These are phyloP conservation scores for Pezicula neosporulosa DNA, from an alignment of 2,329 filamentous ascomycete species.

Conservation along the genomic window DNA sequence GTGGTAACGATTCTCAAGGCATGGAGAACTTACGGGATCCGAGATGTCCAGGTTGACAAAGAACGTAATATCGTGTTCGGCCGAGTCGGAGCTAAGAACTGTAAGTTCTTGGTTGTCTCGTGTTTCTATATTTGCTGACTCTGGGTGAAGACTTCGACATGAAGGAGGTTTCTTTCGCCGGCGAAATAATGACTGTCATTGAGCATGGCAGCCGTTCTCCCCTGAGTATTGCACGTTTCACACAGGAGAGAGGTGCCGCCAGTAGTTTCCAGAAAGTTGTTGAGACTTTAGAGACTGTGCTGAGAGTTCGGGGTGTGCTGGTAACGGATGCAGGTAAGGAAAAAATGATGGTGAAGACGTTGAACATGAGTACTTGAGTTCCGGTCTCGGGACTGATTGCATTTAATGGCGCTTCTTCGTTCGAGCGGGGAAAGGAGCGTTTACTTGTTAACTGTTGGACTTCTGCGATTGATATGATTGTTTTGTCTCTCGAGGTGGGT, in stretches of 20 bases:
- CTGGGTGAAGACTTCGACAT: constrained; percentile 64
- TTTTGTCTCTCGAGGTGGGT: too few species aligned
- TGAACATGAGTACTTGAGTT: constrained; percentile 25
- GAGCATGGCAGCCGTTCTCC: constrained; percentile 76
- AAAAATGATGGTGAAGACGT: constrained; percentile 71
- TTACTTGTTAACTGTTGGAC: too few species aligned
- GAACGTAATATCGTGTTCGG: constrained; percentile 76
- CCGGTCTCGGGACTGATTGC: too few species aligned
- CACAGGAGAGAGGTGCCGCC: constrained; percentile 86
- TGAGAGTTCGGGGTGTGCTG: constrained; percentile 62
- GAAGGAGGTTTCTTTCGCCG: constrained; percentile 83
- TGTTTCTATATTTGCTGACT: constrained; percentile 15
- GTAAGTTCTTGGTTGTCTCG: constrained; percentile 48
- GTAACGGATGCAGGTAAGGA: constrained; percentile 64
- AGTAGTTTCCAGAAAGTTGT: constrained; percentile 84
- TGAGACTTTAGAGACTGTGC: constrained; percentile 68
- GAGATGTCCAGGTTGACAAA: constrained; percentile 76
- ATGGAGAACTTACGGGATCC: constrained; percentile 80
- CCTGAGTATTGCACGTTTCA: constrained; percentile 79
- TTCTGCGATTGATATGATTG: too few species aligned
- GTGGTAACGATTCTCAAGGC: constrained; percentile 20
- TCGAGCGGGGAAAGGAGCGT: too few species aligned
- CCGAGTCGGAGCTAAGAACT: constrained; percentile 71
- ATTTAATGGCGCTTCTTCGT: too few species aligned
- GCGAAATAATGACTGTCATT: constrained; percentile 84